Conservation (phyloP, 2,329 filamentous ascomycete genomes). For the Cryphonectria naterciae region DNA sequence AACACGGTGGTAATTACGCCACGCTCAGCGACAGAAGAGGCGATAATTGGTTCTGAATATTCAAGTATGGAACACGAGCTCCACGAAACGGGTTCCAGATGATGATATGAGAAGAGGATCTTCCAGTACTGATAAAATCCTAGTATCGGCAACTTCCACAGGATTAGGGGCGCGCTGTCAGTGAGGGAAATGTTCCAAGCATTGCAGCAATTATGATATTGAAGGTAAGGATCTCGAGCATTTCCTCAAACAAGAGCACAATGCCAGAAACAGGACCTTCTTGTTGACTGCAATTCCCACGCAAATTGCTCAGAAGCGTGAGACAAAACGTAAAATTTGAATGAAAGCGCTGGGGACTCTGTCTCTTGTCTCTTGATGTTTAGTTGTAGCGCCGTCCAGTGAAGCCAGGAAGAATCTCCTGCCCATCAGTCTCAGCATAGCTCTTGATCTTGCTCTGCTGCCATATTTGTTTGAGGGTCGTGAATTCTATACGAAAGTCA, state of each 20-base stretch:
- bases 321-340: neutral
- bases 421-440: conserved; percentile 33
- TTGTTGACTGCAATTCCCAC: neutral
- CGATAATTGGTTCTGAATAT: neutral
- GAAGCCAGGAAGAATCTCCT: conserved; percentile 43
- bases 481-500: conserved; percentile 37
- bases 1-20: neutral
- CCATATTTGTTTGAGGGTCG: conserved; percentile 43
- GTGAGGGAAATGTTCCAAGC: neutral
- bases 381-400: conserved; percentile 30
- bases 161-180: neutral
- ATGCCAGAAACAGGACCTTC: neutral
- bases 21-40: neutral
- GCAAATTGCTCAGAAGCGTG: neutral
- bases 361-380: neutral
- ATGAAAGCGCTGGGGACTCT: neutral
- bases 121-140: neutral
- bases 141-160: neutral
- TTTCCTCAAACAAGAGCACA: neutral
- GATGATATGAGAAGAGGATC: neutral
- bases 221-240: neutral
- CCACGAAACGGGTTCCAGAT: neutral
- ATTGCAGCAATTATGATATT: neutral
- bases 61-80: neutral
- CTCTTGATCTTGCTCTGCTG: conserved; percentile 39